Evolutionary conservation across 2,329 filamentous ascomycete genomes (phyloP).

Genomic region (Celoporthe dispersa): DNA sequence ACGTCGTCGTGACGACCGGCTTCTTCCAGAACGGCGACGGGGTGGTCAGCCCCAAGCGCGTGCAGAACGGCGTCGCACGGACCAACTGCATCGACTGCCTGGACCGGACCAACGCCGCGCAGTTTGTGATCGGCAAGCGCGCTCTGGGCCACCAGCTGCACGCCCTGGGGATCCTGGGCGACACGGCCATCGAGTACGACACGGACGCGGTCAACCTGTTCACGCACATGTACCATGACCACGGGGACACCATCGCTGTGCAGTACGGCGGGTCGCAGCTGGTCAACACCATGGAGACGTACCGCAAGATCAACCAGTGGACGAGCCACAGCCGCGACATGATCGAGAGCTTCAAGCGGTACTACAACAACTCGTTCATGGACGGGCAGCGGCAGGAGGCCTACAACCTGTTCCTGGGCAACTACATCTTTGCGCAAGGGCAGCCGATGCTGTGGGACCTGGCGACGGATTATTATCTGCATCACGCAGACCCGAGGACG

Average conservation of each 20-base stretch:
- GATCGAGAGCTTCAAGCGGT: constrained; percentile 98
- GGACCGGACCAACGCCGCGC: constrained; percentile 94
- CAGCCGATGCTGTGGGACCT: constrained; percentile 98
- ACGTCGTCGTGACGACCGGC: constrained; percentile 81
- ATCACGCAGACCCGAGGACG: constrained; percentile 80
- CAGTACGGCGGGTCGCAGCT: constrained; percentile 97
- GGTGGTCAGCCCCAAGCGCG: constrained; percentile 63
- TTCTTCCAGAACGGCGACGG: constrained; percentile 94
- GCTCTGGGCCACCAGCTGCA: constrained; percentile 91
- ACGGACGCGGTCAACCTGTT: constrained; percentile 96
- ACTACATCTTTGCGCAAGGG: constrained; percentile 86
- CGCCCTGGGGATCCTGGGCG: constrained; percentile 83
- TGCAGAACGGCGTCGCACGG: constrained; percentile 90
- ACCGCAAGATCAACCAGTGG: constrained; percentile 99
- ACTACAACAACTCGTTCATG: constrained; percentile 96
- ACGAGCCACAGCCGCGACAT: constrained; percentile 96
- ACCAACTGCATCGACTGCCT: constrained; percentile 99
- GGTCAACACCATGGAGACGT: constrained; percentile 99
- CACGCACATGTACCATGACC: constrained; percentile 97
- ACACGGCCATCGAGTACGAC: constrained; percentile 82
- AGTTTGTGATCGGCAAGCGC: constrained; percentile 96
- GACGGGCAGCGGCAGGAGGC: constrained; percentile 98
- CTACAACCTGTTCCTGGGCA: constrained; percentile 95
- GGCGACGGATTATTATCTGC: constrained; percentile 91
- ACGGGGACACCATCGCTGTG: constrained; percentile 95